Evolutionary conservation across 768 basidiomycete genomes (phyloP).

Genomic region (Boletellus emodensis): DNA sequence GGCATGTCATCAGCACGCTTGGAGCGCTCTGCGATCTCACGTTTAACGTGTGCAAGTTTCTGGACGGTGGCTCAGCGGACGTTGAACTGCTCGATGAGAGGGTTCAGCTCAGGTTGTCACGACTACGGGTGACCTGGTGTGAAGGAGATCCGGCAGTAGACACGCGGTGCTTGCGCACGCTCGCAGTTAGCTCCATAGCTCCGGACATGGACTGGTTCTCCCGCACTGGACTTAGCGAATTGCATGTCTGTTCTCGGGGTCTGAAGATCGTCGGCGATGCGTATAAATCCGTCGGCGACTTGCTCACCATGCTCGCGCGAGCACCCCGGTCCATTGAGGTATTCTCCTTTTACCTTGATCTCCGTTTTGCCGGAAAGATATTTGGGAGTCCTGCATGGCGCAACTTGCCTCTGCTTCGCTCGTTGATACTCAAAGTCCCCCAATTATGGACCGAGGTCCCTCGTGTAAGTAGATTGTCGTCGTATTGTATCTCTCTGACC

Average conservation of each 20-base stretch:
- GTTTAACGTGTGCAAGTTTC: constrained; percentile 6
- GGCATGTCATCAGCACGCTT: constrained; percentile 11
- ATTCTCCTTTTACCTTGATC: neutral
- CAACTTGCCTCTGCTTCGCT: constrained; percentile 5
- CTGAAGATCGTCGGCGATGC: too few relatives aligned
- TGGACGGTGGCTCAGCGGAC: neutral
- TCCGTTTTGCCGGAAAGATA: neutral
- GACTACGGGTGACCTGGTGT: neutral
- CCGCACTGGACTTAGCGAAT: constrained; percentile 1
- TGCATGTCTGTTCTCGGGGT: neutral
- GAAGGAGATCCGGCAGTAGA: neutral
- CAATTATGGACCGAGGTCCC: neutral
- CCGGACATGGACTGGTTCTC: neutral
- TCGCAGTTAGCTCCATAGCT: neutral
- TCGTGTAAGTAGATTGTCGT: neutral
- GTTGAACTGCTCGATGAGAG: neutral
- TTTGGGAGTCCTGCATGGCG: constrained; percentile 1
- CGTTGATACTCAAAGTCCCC: neutral
- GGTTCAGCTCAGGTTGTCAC: constrained; percentile 5
- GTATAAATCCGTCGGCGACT: too few relatives aligned
- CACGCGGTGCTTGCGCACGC: neutral
- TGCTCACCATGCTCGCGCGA: neutral
- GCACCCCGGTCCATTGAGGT: neutral
- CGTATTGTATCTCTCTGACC: neutral
- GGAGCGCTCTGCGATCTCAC: constrained; percentile 14